Evolutionary conservation across 2,329 filamentous ascomycete genomes (phyloP).

Genomic region (Claviceps purpurea): DNA sequence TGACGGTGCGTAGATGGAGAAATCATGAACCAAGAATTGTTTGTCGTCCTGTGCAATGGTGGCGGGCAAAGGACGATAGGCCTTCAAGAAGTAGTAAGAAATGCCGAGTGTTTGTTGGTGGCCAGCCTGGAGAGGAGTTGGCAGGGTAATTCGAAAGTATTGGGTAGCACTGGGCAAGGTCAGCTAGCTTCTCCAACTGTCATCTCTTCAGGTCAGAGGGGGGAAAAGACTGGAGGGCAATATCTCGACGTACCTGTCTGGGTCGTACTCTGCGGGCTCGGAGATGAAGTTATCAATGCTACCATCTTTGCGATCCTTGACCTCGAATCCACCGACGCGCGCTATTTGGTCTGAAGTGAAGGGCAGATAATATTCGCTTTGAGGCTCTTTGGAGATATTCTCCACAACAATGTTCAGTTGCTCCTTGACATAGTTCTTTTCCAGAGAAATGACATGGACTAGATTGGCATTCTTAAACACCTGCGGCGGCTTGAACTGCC

Average conservation of each 20-base stretch:
- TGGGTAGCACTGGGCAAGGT: constrained; percentile 46
- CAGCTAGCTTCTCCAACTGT: not conserved
- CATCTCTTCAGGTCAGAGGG: not conserved
- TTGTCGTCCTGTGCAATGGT: constrained; percentile 71
- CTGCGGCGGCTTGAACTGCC: constrained; percentile 69
- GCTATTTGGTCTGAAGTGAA: constrained; percentile 66
- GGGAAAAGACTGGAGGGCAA: not conserved
- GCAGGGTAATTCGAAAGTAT: constrained; percentile 75
- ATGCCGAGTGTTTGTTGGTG: constrained; percentile 78
- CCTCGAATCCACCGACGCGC: constrained; percentile 74
- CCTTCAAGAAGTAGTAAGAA: constrained; percentile 66
- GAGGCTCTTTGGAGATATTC: constrained; percentile 66
- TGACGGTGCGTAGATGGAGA: constrained; percentile 74
- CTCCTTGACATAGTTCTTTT: constrained; percentile 86
- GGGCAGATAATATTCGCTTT: constrained; percentile 83
- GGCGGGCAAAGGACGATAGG: constrained; percentile 69
- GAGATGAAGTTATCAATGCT: constrained; percentile 54
- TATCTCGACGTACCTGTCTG: constrained; percentile 35
- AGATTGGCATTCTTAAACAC: constrained; percentile 92
- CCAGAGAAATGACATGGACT: constrained; percentile 77
- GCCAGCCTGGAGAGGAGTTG: constrained; percentile 59
- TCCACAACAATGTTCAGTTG: constrained; percentile 88
- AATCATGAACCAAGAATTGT: constrained; percentile 76
- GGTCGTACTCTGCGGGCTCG: constrained; percentile 52
- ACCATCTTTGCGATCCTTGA: constrained; percentile 77